Conservation (phyloP, 169 alveolate species). For the Plasmodium knowlesi region DNA sequence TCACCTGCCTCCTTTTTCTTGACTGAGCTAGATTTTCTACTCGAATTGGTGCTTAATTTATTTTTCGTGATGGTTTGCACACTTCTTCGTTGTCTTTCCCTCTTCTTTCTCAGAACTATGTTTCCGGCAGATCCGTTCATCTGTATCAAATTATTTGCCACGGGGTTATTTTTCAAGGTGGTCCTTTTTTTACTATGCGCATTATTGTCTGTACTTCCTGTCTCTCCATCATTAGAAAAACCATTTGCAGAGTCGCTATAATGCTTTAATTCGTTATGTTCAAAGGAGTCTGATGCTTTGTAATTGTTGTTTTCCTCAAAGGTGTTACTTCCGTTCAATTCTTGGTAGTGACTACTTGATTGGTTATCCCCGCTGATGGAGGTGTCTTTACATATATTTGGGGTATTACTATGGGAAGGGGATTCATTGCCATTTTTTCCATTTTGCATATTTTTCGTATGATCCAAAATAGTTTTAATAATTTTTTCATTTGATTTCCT, state of each 20-base stretch:
- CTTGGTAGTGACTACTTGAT: background rate
- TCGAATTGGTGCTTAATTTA: background rate
- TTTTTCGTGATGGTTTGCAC: background rate
- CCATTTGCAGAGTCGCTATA: background rate
- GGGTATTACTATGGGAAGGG: background rate
- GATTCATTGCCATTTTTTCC: background rate
- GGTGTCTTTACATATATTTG: background rate
- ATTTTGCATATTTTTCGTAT: conserved; percentile 13
- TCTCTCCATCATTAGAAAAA: background rate
- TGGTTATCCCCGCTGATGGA: background rate
- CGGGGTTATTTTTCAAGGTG: conserved; percentile 5
- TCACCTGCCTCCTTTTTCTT: background rate
- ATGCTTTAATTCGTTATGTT: background rate
- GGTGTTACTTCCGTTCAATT: conserved; percentile 6
- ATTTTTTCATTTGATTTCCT: conserved; percentile 67
- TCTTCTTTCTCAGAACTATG: background rate
- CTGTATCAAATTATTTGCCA: conserved; percentile 17
- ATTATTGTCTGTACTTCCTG: background rate
- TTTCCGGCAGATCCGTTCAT: background rate
- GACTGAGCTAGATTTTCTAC: background rate
- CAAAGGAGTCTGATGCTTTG: background rate
- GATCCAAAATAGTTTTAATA: conserved; percentile 45
- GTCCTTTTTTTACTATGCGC: conserved; percentile 4
- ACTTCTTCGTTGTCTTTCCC: background rate
- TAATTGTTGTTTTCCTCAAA: background rate